Conservation (phyloP, 495 filamentous ascomycete genomes). For the Aspergillus bridgeri region DNA sequence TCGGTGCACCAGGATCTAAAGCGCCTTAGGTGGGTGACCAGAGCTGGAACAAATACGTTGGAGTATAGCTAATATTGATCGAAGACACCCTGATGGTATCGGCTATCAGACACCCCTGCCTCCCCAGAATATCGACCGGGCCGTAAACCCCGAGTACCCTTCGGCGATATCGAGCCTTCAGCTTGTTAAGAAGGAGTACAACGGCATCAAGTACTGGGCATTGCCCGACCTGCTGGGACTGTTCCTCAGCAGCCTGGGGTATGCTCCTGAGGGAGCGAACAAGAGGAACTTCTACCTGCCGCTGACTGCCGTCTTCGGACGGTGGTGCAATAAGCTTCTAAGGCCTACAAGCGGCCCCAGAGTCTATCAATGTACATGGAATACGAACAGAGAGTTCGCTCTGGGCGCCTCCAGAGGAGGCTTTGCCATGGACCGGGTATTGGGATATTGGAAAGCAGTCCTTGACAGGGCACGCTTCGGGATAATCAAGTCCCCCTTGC, state of each 20-base stretch:
- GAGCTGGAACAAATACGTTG: neutral
- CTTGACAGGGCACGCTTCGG: slow-evolving; percentile 1
- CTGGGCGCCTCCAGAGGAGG: slow-evolving; percentile 1
- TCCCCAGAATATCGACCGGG: slow-evolving; percentile 5
- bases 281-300: slow-evolving; percentile 14
- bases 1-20: neutral
- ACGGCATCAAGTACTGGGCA: slow-evolving; percentile 10
- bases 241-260: slow-evolving; percentile 6
- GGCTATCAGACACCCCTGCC: neutral
- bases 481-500: neutral
- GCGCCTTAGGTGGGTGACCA: neutral
- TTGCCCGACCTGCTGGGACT: slow-evolving; percentile 11
- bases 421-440: neutral
- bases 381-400: neutral
- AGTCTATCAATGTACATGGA: slow-evolving; percentile 3
- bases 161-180: neutral
- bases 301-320: slow-evolving; percentile 13
- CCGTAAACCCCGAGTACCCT: neutral
- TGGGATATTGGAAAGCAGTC: slow-evolving; percentile 2
- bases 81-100: slow-evolving; percentile 2
- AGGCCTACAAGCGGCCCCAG: neutral
- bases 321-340: slow-evolving; percentile 12
- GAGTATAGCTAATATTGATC: neutral
- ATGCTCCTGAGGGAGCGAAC: slow-evolving; percentile 3
- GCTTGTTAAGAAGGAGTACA: neutral